Conservation (phyloP, 495 filamentous ascomycete species). For the Lineolata rhizophorae region DNA sequence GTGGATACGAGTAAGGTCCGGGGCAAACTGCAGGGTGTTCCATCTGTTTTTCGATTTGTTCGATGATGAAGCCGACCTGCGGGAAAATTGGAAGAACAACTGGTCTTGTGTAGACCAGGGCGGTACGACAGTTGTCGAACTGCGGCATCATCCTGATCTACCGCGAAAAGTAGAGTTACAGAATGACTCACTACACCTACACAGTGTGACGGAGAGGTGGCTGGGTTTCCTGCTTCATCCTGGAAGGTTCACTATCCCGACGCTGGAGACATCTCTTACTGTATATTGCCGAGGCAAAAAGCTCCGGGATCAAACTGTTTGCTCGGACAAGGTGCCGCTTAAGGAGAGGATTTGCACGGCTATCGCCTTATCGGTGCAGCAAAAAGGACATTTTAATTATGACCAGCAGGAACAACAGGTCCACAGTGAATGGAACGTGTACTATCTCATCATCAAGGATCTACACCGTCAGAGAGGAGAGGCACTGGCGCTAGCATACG, state of each 20-base stretch:
- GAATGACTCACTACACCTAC: too few relatives aligned
- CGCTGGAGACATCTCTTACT: constrained; percentile 60
- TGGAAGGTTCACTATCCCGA: constrained; percentile 48
- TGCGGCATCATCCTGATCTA: too few relatives aligned
- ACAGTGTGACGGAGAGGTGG: constrained; percentile 16
- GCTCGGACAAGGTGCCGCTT: constrained; percentile 25
- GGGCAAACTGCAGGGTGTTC: constrained; percentile 47
- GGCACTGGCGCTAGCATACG: constrained; percentile 51
- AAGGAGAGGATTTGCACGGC: constrained; percentile 47
- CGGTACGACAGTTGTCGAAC: constrained; percentile 8
- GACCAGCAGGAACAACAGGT: constrained; percentile 44
- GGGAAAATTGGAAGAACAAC: constrained; percentile 35
- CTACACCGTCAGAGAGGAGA: constrained; percentile 71
- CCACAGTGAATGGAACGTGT: constrained; percentile 71
- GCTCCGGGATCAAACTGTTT: background rate
- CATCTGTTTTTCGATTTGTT: constrained; percentile 25
- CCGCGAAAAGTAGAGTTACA: too few relatives aligned
- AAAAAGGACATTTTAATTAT: constrained; percentile 47
- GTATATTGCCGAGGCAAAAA: constrained; percentile 29
- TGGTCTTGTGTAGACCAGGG: constrained; percentile 48
- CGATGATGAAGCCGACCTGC: constrained; percentile 15
- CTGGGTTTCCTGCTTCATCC: constrained; percentile 52
- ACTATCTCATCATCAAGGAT: constrained; percentile 66
- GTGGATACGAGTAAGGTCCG: constrained; percentile 75
- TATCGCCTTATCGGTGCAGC: constrained; percentile 35